These are phyloP conservation scores for Talaromyces nanjingensis DNA, from an alignment of 495 filamentous ascomycete genomes.

Conservation along the genomic window DNA sequence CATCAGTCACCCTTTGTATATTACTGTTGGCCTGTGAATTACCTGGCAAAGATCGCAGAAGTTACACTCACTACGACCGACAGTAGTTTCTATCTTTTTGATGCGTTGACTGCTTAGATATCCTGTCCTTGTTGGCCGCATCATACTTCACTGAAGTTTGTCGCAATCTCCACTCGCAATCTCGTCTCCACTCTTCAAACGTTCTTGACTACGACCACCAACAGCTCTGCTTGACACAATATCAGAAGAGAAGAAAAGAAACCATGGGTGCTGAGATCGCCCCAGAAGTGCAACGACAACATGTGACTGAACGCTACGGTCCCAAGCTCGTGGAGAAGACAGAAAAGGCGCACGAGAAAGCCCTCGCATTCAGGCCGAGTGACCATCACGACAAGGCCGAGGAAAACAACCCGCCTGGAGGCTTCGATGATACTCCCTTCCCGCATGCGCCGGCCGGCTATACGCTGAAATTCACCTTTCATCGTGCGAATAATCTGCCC, in stretches of 20 bases:
- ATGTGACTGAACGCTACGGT: slow-evolving; percentile 17
- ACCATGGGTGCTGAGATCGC: not conserved
- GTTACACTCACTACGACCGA: no score
- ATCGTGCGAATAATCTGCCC: slow-evolving; percentile 71
- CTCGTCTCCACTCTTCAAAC: not conserved
- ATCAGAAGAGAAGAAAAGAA: not conserved
- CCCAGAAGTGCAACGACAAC: slow-evolving; percentile 2
- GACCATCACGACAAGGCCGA: slow-evolving; percentile 17
- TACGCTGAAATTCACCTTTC: slow-evolving; percentile 79
- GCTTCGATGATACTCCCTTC: slow-evolving; percentile 71
- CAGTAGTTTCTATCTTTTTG: not conserved
- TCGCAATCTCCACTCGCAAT: not conserved
- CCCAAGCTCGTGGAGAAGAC: slow-evolving; percentile 50
- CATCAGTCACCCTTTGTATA: not conserved
- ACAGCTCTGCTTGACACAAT: not conserved
- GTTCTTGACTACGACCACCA: not conserved
- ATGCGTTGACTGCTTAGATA: not conserved
- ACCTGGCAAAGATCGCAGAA: not conserved
- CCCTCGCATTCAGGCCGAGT: slow-evolving; percentile 21
- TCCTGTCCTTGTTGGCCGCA: not conserved
- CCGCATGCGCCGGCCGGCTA: slow-evolving; percentile 67
- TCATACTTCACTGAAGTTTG: not conserved
- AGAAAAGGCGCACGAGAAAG: slow-evolving; percentile 50
- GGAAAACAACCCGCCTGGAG: slow-evolving; percentile 59
- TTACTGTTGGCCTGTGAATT: not conserved